Evolutionary conservation across 2,329 filamentous ascomycete genomes (phyloP), one percentile per base, ranked within the genome.

Genomic region (Claviceps sorghi): DNA sequence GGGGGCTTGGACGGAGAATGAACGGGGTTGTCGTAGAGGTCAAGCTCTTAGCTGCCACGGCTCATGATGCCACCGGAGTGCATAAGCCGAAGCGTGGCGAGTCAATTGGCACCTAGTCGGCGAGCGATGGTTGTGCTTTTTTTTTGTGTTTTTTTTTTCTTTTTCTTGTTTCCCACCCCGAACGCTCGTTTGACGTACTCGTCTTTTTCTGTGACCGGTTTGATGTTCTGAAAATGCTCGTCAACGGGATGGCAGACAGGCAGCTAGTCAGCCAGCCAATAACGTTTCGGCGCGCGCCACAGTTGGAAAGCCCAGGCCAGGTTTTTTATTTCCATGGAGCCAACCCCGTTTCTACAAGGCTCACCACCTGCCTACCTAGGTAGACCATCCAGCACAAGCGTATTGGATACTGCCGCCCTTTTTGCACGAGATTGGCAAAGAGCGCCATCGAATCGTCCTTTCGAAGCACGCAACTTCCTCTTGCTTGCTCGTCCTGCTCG

Each of bases 31-130:
- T 36, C 41, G 30, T 30, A 50, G 11, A 38, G 13, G 10, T 32
- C 21, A 36, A 44, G 21, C n/a, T 10, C 13, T 34, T 62, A 64
- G 48, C 53, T 53, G 51, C 57, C 60, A 57, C 55, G 57, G 64
- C 58, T 63, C 65, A 66, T 68, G 61, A 53, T 65, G 61, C 58
- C 57, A 60, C 56, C 58, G 63, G 63, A 60, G 59, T 58, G 54
- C 56, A 56, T 53, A 59, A 55, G 59, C 56, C 50, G 57, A 38
- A 53, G 46, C 47, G 48, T 48, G 49, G 56, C 51, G 52, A 57
- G 45, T 36, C 46, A 52, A 49, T 49, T 49, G 38, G 45, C 41
- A 45, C 50, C 50, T 42, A 41, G 19, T 34, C 13, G 21, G 36
- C 30, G 29, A 19, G 32, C 36, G 30, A 40, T 43, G 49, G 9